Evolutionary conservation across 352 stramenopile genomes (phyloP), one percentile per base, ranked within the genome.

Genomic region (Globisporangium iwayamae): DNA sequence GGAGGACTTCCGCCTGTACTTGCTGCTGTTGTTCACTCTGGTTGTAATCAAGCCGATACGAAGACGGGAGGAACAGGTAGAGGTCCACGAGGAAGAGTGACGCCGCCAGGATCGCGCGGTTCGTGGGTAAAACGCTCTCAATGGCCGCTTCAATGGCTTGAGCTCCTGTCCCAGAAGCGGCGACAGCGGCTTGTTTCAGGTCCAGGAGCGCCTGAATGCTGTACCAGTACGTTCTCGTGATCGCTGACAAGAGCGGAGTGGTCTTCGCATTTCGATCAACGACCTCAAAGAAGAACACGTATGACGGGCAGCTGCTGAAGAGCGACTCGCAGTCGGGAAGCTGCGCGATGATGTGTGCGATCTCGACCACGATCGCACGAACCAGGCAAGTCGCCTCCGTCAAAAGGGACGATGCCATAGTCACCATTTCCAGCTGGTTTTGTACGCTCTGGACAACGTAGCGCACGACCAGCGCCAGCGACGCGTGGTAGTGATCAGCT

Each of bases 21-120:
- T 28, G 13, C 38, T 28, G 46, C n/a, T 3, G 6, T 2, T 54
- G 60, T 18, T 22, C 32, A 38, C 36, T 48, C 18, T 14, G 25
- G 11, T 41, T 25, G 5, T 66, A 18, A 4, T 70, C 55, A 16
- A 81, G 28, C 14, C 68, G 67, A 63, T 94, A 82, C 1, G 80
- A 90, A 30, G 78, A 79, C 14, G 82, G 85, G 28, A 93, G 69
- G 39, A 90, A 85, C 2, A 94, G 53, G 52, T 79, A 83, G 50
- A 90, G 69, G 45, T 94, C 85, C 52, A 91, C 73, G 38, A 94
- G 70, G 55, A 91, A 94, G n/a, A 90, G 77, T 53, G 79, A 75
- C 1, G 71, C 66, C 10, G 80, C 78, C 11, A 89, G 60, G 28
- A 71, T 78, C 18, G 87, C 69, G 48, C 75, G 66, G 58, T 84